These are phyloP conservation scores for Baudoinia panamericana DNA, from an alignment of 495 filamentous ascomycete species.

Conservation along the genomic window DNA sequence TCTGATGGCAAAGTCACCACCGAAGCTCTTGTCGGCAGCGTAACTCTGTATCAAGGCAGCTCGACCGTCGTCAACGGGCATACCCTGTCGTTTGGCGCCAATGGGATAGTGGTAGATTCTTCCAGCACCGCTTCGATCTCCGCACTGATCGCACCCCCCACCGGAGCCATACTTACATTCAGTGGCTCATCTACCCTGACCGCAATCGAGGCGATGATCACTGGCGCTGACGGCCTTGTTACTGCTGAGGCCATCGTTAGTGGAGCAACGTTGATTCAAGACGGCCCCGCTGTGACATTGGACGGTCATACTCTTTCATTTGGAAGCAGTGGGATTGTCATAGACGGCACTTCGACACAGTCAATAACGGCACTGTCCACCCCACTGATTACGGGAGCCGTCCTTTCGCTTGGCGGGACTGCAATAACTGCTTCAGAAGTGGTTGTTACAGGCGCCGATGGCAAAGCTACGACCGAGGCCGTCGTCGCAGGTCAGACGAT, in stretches of 20 bases:
- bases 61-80: no score
- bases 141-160: no score
- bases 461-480: neutral
- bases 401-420: neutral
- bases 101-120: no score
- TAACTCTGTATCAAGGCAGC: no score
- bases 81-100: no score
- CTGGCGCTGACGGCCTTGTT: neutral
- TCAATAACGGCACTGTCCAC: no score
- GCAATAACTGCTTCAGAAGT: neutral
- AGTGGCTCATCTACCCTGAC: neutral
- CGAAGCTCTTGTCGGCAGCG: no score
- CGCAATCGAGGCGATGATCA: neutral
- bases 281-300: neutral
- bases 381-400: no score
- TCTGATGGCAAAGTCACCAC: no score
- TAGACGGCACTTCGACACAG: slow-evolving; percentile 1
- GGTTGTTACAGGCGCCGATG: neutral
- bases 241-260: neutral
- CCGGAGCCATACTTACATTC: no score
- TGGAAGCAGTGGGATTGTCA: neutral
- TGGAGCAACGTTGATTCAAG: neutral
- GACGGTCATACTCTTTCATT: neutral
- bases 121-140: no score
- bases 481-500: neutral